Base-by-base conservation (phyloP, 2,329 filamentous ascomycete genomes). In the Trichoderma atroviride region DNA sequence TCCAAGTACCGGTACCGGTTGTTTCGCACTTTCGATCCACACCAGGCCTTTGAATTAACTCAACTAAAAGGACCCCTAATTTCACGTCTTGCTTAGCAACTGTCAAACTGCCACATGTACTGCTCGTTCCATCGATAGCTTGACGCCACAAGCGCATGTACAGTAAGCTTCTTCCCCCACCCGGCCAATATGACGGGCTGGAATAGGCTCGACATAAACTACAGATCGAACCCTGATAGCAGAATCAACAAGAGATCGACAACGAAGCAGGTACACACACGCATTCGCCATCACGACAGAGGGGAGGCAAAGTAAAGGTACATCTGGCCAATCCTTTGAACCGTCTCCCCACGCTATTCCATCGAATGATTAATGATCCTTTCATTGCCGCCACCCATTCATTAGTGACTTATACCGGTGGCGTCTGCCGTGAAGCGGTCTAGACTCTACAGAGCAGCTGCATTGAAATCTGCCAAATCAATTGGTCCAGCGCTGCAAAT, bases 341-440 rank as follows among this genome's bases (percentile, higher is more conserved):
- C 6, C 16, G 40, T 43, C 40, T 43, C 40, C 40, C 40, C 50
- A 50, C 61, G 37, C 52, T 29, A 62, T 62, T 53, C 29, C n/a
- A 27, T 16, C 35, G 22, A 24, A 3, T 43, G 40, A 43, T 43
- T 43, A 43, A 33, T 55, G 27, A 35, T 37, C 19, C 31, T 22
- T 27, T n/a, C 50, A 43, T 35, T 27, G 5, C 53, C 61, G 31
- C 61, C 47, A 59, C 35, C 10, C 33, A 40, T 35, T 35, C 33
- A 35, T 24, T 50, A 24, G 7, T 1, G 16, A 56, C 40, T 52
- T 35, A 56, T 56, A 19, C 16, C 16, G 29, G 43, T 63, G 60
- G 47, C 59, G 59, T 52, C 43, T 52, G 43, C 19, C 43, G 27
- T 52, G n/a, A 16, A 29, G 50, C 62, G 62, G 62, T 66, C 62